Base-by-base conservation (phyloP, 148 eudicot genomes). In the Arbutus unedo region DNA sequence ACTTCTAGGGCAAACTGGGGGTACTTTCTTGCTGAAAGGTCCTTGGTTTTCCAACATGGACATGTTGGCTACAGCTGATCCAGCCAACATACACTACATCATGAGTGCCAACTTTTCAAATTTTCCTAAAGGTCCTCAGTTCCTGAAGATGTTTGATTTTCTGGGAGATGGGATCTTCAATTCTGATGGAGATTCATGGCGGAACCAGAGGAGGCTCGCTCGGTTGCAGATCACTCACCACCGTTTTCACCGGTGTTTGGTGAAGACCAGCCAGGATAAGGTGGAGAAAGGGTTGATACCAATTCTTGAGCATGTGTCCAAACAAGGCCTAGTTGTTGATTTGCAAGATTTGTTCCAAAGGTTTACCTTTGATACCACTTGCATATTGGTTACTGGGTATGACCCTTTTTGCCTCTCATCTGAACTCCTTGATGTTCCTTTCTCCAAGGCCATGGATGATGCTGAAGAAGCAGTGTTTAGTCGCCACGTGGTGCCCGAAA, bases 141-240 rank as follows among this genome's bases (percentile, higher is more conserved):
- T 88, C 79, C 79, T 56, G 23, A 86, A 90, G 79, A 90, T 87
- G 0, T 86, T 92, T 4, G 92, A 92, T 9, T 85, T 90, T 21
- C 74, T 91, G 43, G 92, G 96, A 70, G 91, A 88, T 25, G 93
- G 92, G 38, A 89, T 91, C 31, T 86, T 91, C 76, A 92, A 90
- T 25, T 76, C 90, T 0, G 93, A 91, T 48, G 47, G 13, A 11
- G 87, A 86, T 1, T 45, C 84, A 41, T 90, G 95, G 95, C 81
- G 76, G 71, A 59, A 43, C n/a, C 91, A 90, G 81, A 80, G 92
- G 38, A 86, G 56, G 53, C 60, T 79, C 25, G 89, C 91, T 66
- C 85, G 85, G 18, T 51, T 87, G 0, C 78, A 88, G 67, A 45
- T 92, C 5, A 70, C 19, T 23, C 82, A 87, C 47, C 88, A 82